Percentiles rank a stretch among this genome's conserved stretches.
These are phyloP conservation scores for Ganoderma sp. DNA, from an alignment of 1,284 basidiomycete species.

Conservation along the genomic window DNA sequence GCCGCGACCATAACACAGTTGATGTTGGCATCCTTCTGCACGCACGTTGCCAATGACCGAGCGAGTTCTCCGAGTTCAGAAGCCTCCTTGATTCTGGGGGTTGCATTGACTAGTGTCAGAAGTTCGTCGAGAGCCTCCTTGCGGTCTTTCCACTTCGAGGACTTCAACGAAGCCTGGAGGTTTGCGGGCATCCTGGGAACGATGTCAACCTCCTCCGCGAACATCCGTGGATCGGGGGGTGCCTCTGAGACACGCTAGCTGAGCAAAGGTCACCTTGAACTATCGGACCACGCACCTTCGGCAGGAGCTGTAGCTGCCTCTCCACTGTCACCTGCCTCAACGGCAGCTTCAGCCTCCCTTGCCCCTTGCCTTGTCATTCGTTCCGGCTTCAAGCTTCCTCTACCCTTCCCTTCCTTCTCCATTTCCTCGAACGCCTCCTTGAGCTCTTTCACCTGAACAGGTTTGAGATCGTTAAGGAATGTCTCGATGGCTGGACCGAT, in stretches of 20 bases:
- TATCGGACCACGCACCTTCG: conserved; percentile 39
- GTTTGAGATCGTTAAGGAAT: conserved; percentile 91
- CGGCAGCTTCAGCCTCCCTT: conserved; percentile 67
- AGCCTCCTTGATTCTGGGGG: conserved; percentile 81
- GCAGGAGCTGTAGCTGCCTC: conserved; percentile 46
- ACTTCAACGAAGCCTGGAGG: conserved; percentile 77
- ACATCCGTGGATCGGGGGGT: conserved; percentile 79
- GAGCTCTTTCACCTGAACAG: conserved; percentile 97
- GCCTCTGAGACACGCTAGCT: conserved; percentile 44
- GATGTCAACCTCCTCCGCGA: conserved; percentile 87
- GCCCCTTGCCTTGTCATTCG: conserved; percentile 82
- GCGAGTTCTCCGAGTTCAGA: conserved; percentile 77
- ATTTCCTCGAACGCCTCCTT: conserved; percentile 88
- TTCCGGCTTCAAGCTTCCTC: conserved; percentile 80
- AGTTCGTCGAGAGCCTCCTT: conserved; percentile 92
- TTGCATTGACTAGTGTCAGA: conserved; percentile 71
- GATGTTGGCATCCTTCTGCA: conserved; percentile 93
- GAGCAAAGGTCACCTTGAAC: not conserved
- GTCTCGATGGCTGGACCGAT: conserved; percentile 89
- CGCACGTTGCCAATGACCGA: conserved; percentile 79
- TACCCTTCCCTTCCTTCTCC: conserved; percentile 84
- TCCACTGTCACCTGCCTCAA: conserved; percentile 51
- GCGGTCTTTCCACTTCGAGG: conserved; percentile 98
- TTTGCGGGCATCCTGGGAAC: conserved; percentile 77
- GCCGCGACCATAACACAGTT: conserved; percentile 94